A percentile compares a stretch with the other conserved stretches of the same genome.
These are phyloP conservation scores for Coemansia guatemalensis DNA, from an alignment of 192 early-diverging fungal species.

Conservation along the genomic window DNA sequence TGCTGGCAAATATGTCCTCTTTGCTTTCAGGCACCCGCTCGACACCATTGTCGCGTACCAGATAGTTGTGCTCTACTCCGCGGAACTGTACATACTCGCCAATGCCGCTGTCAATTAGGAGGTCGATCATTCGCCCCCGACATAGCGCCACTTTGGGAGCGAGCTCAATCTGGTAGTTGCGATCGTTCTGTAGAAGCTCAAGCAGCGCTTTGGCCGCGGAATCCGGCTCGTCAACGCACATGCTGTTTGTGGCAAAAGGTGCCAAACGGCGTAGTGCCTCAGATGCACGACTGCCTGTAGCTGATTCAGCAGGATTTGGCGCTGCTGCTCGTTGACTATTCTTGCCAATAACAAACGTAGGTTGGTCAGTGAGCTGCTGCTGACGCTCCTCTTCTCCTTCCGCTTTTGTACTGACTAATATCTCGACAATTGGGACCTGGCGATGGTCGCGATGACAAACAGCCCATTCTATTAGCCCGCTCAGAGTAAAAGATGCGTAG, in stretches of 20 bases:
- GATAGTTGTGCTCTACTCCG: constrained; percentile 67
- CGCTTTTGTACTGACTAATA: background rate
- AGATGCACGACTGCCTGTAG: background rate
- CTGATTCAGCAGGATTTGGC: background rate
- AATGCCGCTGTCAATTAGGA: constrained; percentile 73
- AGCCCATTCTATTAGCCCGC: constrained; percentile 29
- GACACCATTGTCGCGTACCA: constrained; percentile 46
- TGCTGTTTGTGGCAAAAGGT: constrained; percentile 1
- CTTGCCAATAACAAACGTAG: constrained; percentile 9
- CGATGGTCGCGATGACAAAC: constrained; percentile 15
- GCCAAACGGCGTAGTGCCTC: constrained; percentile 4
- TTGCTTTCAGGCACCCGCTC: constrained; percentile 83
- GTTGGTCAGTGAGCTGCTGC: background rate
- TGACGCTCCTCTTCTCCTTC: too few species aligned
- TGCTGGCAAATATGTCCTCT: constrained; percentile 87
- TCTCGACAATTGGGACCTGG: constrained; percentile 16
- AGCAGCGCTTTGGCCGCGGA: constrained; percentile 3
- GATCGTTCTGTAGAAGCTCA: constrained; percentile 16
- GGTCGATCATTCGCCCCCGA: constrained; percentile 69
- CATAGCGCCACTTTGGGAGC: constrained; percentile 63
- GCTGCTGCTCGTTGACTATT: background rate
- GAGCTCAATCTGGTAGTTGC: constrained; percentile 37
- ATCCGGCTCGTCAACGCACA: background rate
- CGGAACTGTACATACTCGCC: constrained; percentile 90
- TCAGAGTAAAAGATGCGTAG: constrained; percentile 48